Evolutionary conservation across 257 asterid species (phyloP).

Genomic region (Primulina huaijiensis): DNA sequence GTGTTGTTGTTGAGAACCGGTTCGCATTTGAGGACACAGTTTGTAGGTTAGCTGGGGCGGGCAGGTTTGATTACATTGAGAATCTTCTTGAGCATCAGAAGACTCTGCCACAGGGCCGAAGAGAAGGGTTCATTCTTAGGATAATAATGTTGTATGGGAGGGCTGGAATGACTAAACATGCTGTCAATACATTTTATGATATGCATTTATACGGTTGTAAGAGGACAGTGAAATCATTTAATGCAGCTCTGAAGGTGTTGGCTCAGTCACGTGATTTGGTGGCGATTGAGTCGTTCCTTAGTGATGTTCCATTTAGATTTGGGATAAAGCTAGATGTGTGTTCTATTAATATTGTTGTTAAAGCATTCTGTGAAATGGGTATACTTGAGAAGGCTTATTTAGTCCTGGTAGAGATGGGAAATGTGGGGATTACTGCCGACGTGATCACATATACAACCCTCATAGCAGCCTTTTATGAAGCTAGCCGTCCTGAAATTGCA

Average conservation of each 20-base stretch:
- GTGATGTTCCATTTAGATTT: constrained; percentile 43
- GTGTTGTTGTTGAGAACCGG: constrained; percentile 63
- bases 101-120: constrained; percentile 75
- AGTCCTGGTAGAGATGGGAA: constrained; percentile 58
- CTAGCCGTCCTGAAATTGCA: constrained; percentile 43
- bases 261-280: constrained; percentile 49
- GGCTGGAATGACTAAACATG: constrained; percentile 65
- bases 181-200: constrained; percentile 59
- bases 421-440: constrained; percentile 56
- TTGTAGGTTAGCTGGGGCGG: constrained; percentile 75
- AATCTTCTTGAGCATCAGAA: constrained; percentile 79
- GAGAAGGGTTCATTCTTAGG: constrained; percentile 79
- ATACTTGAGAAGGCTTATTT: constrained; percentile 52
- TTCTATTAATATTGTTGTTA: constrained; percentile 60
- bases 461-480: constrained; percentile 65
- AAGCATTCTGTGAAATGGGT: constrained; percentile 67
- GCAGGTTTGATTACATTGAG: constrained; percentile 68
- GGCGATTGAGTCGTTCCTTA: constrained; percentile 52
- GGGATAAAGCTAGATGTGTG: constrained; percentile 48
- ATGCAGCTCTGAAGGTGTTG: constrained; percentile 72
- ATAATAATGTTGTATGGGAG: constrained; percentile 72
- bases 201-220: constrained; percentile 75
- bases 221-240: constrained; percentile 73
- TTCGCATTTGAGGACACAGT: constrained; percentile 72
- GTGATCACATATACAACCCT: constrained; percentile 77